Conservation (phyloP, 768 basidiomycete genomes). For the Rhodotorula sphaerocarpa region DNA sequence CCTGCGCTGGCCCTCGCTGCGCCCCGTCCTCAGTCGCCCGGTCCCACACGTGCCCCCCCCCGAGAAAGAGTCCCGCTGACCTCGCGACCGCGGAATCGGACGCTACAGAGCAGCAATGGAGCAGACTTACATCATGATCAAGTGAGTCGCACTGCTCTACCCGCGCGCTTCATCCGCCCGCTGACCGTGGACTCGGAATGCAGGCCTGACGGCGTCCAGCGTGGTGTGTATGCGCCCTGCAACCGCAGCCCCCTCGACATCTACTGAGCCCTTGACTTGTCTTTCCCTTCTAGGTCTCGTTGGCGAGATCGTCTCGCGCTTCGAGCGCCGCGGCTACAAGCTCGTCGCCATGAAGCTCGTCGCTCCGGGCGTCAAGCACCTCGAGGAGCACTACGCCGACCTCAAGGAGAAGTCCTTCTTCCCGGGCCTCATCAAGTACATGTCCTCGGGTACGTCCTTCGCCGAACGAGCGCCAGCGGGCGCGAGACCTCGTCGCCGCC, state of each 20-base stretch:
- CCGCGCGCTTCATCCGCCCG: neutral
- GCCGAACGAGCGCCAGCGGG: neutral
- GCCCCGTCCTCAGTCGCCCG: too few species aligned
- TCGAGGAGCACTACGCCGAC: conserved; percentile 96
- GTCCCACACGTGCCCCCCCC: too few species aligned
- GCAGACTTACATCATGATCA: conserved; percentile 93
- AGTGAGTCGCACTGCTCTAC: conserved; percentile 48
- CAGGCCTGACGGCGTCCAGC: conserved; percentile 98
- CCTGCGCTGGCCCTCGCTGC: too few species aligned
- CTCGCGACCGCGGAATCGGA: too few species aligned
- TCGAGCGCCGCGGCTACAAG: conserved; percentile 98
- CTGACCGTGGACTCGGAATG: conserved; percentile 3
- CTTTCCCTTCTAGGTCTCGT: conserved; percentile 51
- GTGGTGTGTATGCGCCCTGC: conserved; percentile 45
- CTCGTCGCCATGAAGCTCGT: conserved; percentile 88
- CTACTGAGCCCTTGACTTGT: neutral
- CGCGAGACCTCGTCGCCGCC: too few species aligned
- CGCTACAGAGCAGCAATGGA: conserved; percentile 34
- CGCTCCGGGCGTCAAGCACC: conserved; percentile 67
- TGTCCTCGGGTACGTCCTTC: conserved; percentile 53
- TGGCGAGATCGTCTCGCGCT: conserved; percentile 89
- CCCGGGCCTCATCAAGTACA: conserved; percentile 88
- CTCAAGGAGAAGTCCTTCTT: conserved; percentile 53
- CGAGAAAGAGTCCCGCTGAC: too few species aligned
- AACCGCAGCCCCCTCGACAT: too few species aligned